Conservation (phyloP, 257 asterid species). For the Scutellaria minor region DNA sequence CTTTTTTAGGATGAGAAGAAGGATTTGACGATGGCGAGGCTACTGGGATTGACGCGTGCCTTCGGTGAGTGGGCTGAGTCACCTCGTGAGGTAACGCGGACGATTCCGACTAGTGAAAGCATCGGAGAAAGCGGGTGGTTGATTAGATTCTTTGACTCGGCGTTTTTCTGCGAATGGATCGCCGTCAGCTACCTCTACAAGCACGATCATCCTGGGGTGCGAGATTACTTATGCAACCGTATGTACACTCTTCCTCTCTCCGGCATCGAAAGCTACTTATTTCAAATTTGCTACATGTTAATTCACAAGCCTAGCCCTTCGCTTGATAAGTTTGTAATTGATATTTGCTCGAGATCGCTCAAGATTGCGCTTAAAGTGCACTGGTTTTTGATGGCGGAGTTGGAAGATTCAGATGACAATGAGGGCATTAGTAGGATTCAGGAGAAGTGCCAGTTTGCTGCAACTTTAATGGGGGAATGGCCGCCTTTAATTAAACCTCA, state of each 20-base stretch:
- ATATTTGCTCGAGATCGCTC: conserved; percentile 75
- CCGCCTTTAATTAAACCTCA: conserved; percentile 73
- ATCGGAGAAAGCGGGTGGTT: conserved; percentile 95
- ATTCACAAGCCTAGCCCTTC: conserved; percentile 96
- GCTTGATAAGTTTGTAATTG: conserved; percentile 86
- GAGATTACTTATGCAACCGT: conserved; percentile 90
- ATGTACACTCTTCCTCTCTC: conserved; percentile 90
- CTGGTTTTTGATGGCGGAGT: conserved; percentile 95
- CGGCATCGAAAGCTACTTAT: conserved; percentile 88
- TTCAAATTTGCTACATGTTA: conserved; percentile 89
- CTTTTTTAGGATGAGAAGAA: conserved; percentile 45
- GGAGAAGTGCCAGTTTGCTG: conserved; percentile 95
- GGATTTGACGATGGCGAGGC: conserved; percentile 76
- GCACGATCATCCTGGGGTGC: conserved; percentile 90
- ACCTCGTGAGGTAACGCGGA: conserved; percentile 91
- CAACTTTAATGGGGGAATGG: conserved; percentile 97
- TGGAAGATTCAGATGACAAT: conserved; percentile 90
- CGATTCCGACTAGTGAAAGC: conserved; percentile 83
- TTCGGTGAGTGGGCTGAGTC: conserved; percentile 74
- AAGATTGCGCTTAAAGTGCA: conserved; percentile 86
- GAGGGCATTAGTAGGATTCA: conserved; percentile 92
- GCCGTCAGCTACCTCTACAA: conserved; percentile 95
- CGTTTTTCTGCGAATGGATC: conserved; percentile 96
- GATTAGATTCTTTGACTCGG: conserved; percentile 83
- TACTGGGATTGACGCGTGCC: conserved; percentile 79